Conservation (phyloP, 768 basidiomycete species). For the Gloeopeniophorella convolvens region DNA sequence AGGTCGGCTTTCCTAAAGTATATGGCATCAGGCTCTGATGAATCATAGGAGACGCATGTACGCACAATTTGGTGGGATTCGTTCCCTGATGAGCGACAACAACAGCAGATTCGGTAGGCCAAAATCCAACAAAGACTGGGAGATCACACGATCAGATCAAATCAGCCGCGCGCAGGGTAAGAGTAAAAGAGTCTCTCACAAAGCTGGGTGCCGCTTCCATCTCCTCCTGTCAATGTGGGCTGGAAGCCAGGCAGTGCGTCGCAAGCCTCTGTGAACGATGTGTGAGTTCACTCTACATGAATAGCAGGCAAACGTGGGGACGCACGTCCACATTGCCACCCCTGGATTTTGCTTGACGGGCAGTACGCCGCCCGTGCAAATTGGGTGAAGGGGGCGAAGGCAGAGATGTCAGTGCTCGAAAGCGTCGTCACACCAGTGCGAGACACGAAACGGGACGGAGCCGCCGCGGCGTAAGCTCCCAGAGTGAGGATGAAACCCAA, state of each 20-base stretch:
- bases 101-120: conserved; percentile 11
- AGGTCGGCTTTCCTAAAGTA: conserved; percentile 6
- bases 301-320: conserved; percentile 13
- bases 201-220: conserved; percentile 41
- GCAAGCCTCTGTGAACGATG: conserved; percentile 35
- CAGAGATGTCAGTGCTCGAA: conserved; percentile 29
- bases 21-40: not conserved
- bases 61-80: conserved; percentile 12
- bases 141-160: not conserved
- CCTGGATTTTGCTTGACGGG: conserved; percentile 29
- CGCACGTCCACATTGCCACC: conserved; percentile 42
- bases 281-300: not conserved
- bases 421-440: conserved; percentile 23
- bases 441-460: not conserved
- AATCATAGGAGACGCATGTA: not conserved
- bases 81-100: conserved; percentile 21
- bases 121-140: conserved; percentile 21
- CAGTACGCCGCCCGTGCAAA: conserved; percentile 56
- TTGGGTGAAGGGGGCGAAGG: conserved; percentile 40
- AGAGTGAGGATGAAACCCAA: not conserved
- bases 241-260: conserved; percentile 37
- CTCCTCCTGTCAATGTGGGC: conserved; percentile 39
- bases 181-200: conserved; percentile 35
- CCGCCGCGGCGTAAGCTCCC: not conserved
- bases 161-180: not conserved